Base-by-base conservation (phyloP, 768 basidiomycete species). In the Porphyrellus cyaneotinctus region DNA sequence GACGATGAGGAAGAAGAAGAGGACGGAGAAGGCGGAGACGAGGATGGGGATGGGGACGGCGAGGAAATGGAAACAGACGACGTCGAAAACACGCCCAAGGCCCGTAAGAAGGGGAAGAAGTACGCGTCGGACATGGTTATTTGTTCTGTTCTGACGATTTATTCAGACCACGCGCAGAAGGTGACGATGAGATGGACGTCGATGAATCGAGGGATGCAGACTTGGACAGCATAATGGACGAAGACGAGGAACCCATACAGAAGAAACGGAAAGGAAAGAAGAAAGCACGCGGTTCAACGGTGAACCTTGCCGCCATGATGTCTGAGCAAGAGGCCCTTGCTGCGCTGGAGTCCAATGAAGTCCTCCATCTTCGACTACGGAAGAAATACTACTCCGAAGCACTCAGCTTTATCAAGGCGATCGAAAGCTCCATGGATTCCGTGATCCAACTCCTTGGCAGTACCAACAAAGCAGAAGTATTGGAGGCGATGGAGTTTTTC, bases 401-500 rank as follows among this genome's bases (percentile, higher is more conserved):
- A 4, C 74, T 97, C 36, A 75, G 70, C 51, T 98, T 98, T 67
- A 95, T 97, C 62, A 76, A 76, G 38, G 74, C 78, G 56, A 70
- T 88, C 35, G 84, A 87, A 62, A 66, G 69, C 15, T 84, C 88
- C 3, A 84, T 91, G 76, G 83, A 85, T 6, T 79, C 76, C 1
- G 77, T 97, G 41, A 80, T 79, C 47, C 81, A 88, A 59, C 69
- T 99, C 6, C 78, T 98, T 24, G 93, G 91, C 2, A 92, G 89
- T 44, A 97, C 79, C 48, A 87, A 81, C 72, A 92, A 91, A 65
- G 74, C 85, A 2, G 90, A 93, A 62, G 89, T 91, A 0, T 72
- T 91, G 48, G 91, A 91, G 65, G 76, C 85, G 10, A 91, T 93
- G 70, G 88, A 95, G 26, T 98, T 95, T 68, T 97, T 94, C 80